Conservation (phyloP, 2,329 filamentous ascomycete species). For the Huntiella abstrusa region DNA sequence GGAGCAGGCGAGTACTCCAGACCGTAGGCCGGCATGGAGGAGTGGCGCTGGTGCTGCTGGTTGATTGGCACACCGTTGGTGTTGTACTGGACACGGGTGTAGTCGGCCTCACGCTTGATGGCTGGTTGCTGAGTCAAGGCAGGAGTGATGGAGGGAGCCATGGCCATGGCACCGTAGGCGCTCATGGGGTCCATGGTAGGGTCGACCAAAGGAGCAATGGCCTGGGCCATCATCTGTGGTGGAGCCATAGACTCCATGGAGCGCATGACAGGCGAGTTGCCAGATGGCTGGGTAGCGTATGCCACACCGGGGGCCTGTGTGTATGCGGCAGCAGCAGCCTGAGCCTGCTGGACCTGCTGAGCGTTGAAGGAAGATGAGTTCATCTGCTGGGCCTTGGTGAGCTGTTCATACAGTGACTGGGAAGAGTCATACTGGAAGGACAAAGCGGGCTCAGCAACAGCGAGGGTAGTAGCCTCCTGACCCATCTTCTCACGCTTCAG, state of each 20-base stretch:
- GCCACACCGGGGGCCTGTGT: slow-evolving; percentile 1
- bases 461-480: slow-evolving; percentile 91
- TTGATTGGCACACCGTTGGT: slow-evolving; percentile 74
- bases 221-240: slow-evolving; percentile 55
- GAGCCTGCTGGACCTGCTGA: slow-evolving; percentile 30
- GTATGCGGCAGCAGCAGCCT: slow-evolving; percentile 20
- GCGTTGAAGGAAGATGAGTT: slow-evolving; percentile 93
- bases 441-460: slow-evolving; percentile 87
- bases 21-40: slow-evolving; percentile 90
- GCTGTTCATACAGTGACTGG: slow-evolving; percentile 95
- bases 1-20: slow-evolving; percentile 96
- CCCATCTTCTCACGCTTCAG: slow-evolving; percentile 99
- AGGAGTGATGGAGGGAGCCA: slow-evolving; percentile 30
- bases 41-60: slow-evolving; percentile 75
- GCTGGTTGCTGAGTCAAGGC: slow-evolving; percentile 45
- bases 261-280: slow-evolving; percentile 74
- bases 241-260: slow-evolving; percentile 89
- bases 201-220: slow-evolving; percentile 37
- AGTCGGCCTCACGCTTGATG: slow-evolving; percentile 81
- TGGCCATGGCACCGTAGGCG: slow-evolving; percentile 48
- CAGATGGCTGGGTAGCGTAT: slow-evolving; percentile 55
- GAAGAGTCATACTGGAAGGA: slow-evolving; percentile 99
- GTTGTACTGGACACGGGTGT: slow-evolving; percentile 67
- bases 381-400: slow-evolving; percentile 97
- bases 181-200: slow-evolving; percentile 52